phyloP scores from a whole-genome alignment of 2,329 filamentous ascomycete genomes.

The Immersiporthe knoxdaviesiana region DNA sequence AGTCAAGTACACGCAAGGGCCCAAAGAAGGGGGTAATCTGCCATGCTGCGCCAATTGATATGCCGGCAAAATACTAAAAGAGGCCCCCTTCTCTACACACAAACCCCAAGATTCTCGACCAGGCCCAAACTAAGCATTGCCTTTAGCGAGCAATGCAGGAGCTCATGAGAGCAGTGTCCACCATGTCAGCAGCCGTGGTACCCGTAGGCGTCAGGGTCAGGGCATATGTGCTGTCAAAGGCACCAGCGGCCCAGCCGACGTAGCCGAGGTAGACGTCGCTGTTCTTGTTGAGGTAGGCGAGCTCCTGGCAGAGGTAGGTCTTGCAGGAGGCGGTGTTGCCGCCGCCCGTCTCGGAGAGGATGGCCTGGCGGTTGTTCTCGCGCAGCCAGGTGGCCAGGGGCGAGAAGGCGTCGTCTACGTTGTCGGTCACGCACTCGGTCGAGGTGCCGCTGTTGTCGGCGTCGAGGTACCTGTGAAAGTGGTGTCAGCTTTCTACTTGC shows the following conservation, averaged over 20 bases:
- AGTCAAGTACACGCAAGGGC: background rate
- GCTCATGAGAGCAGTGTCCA: conserved; percentile 48
- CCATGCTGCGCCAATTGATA: background rate
- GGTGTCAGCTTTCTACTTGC: too few relatives aligned
- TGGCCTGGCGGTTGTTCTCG: conserved; percentile 38
- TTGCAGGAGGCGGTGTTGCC: conserved; percentile 41
- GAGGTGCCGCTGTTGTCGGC: conserved; percentile 58
- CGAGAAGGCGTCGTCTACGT: conserved; percentile 39
- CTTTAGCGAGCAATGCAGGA: conserved; percentile 38
- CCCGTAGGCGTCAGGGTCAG: conserved; percentile 37
- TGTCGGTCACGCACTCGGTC: conserved; percentile 55
- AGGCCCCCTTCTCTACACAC: background rate
- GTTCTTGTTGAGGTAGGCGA: conserved; percentile 40
- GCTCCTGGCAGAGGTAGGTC: conserved; percentile 38
- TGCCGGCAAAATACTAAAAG: background rate
- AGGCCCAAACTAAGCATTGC: background rate
- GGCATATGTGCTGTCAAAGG: conserved; percentile 35
- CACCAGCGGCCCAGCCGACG: conserved; percentile 37
- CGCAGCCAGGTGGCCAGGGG: conserved; percentile 42
- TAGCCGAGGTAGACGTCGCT: conserved; percentile 37
- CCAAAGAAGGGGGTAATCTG: background rate
- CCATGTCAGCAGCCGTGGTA: conserved; percentile 35
- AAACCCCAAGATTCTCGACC: too few relatives aligned
- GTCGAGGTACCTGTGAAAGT: conserved; percentile 50
- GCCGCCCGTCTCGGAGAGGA: conserved; percentile 44